Percentiles rank a stretch among this genome's conserved stretches.
phyloP scores from a whole-genome alignment of 2,329 filamentous ascomycete species.

The Huntiella decipiens region DNA sequence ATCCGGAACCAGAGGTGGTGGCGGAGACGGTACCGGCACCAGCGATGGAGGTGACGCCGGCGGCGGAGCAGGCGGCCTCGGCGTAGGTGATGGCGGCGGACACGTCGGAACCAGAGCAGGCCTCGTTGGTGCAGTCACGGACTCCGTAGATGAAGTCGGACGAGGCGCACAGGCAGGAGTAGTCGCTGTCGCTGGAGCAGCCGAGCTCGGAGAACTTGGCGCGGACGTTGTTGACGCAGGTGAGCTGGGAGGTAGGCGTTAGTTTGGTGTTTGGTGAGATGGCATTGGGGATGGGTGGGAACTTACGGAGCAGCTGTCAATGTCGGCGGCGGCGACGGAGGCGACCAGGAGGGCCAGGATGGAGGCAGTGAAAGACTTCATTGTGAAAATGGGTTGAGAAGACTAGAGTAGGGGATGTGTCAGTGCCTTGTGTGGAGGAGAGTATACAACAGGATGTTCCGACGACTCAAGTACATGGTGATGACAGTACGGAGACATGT shows the following conservation, averaged over 20 bases:
- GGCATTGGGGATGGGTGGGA: not conserved
- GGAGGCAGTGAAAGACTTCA: conserved; percentile 31
- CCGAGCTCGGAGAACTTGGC: conserved; percentile 25
- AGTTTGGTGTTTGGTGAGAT: not conserved
- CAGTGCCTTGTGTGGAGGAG: too few species aligned
- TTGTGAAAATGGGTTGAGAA: conserved; percentile 19
- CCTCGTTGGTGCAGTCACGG: conserved; percentile 29
- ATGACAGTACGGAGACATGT: too few species aligned
- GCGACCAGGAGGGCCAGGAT: conserved; percentile 22
- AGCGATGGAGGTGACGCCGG: conserved; percentile 8
- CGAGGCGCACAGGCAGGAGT: conserved; percentile 29
- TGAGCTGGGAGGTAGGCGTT: conserved; percentile 20
- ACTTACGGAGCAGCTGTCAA: conserved; percentile 36
- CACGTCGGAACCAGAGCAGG: conserved; percentile 22
- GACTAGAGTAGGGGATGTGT: too few species aligned
- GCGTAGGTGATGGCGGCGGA: conserved; percentile 22
- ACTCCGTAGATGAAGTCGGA: conserved; percentile 29
- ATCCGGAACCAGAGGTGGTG: conserved; percentile 12
- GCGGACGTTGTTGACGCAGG: conserved; percentile 33
- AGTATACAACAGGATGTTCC: too few species aligned
- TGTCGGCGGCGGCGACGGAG: conserved; percentile 21
- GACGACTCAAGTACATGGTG: too few species aligned
- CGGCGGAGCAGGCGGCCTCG: conserved; percentile 19
- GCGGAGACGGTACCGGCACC: conserved; percentile 13
- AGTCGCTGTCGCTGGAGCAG: conserved; percentile 22